Base-by-base conservation (phyloP, 2,329 filamentous ascomycete species). In the Alternaria sp. region DNA sequence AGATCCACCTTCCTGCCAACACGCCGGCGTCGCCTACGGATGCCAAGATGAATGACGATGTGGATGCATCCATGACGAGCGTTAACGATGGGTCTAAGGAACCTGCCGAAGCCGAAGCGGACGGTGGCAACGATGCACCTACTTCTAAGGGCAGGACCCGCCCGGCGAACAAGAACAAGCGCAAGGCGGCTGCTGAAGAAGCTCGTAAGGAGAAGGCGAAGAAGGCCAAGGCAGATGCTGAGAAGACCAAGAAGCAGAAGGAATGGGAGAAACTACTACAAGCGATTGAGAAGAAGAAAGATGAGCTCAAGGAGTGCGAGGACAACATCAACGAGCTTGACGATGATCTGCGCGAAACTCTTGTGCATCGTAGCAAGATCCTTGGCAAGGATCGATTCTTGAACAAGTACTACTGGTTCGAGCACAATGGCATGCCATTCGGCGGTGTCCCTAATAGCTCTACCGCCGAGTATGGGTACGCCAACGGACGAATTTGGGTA, bases 321-420 rank as follows among this genome's bases (percentile, higher is more conserved):
- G 90, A 91, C 6, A 90, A 95, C 73, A 96, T 99, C 67, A 89
- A 89, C 4, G 87, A 91, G 30, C 88, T 97, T 55, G 95, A 98
- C 72, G 94, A 96, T 73, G 94, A 98, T 77, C 85, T 99, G 49
- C 92, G 96, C 56, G 95, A 98, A 81, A 94, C 94, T 44, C 93
- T 97, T 79, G 97, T 95, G 73, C 93, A 94, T 37, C 90, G 96
- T 65, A 97, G 94, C 18, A 90, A 93, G 66, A 89, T 95, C 18
- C 85, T 99, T 25, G 96, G 96, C 64, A 95, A 96, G 78, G 96
- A 99, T 81, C 89, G 96, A 47, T 99, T 97, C 84, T 97, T 95
- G 89, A 98, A 99, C 80, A 89, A 95, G 58, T 99, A 98, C 81
- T 98, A 96, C 84, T 99, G 96, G 95, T 97, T 98, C 79, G 96